Conservation (phyloP, 2,329 filamentous ascomycete genomes). For the Botrytis byssoidea region DNA sequence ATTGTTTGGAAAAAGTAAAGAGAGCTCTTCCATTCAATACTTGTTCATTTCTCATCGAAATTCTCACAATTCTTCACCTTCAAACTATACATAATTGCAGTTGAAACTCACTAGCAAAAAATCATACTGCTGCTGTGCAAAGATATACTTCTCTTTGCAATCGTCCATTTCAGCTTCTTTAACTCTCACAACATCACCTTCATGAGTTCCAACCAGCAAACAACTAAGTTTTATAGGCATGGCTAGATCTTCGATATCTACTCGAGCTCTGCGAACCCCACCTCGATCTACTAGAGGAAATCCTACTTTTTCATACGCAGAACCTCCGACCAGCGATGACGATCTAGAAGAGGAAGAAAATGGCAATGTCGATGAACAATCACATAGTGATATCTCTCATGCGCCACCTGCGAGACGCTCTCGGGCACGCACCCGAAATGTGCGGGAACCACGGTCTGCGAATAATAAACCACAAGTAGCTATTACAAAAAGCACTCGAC, state of each 20-base stretch:
- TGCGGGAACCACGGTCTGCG: constrained; percentile 17
- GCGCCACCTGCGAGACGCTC: background rate
- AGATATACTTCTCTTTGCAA: background rate
- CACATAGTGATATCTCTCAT: background rate
- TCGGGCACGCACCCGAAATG: constrained; percentile 9
- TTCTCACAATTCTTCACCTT: background rate
- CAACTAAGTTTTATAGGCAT: background rate
- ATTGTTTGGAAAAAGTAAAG: background rate
- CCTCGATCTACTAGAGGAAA: constrained; percentile 14
- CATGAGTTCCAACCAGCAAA: constrained; percentile 8
- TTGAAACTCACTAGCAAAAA: background rate
- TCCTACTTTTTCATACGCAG: constrained; percentile 20
- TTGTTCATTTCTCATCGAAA: background rate
- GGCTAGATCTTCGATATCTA: constrained; percentile 13
- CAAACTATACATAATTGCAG: background rate
- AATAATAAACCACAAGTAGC: constrained; percentile 19
- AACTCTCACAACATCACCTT: background rate
- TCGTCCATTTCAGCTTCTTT: background rate
- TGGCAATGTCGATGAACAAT: background rate
- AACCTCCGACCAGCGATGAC: constrained; percentile 20
- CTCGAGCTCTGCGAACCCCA: background rate
- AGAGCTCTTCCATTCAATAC: background rate
- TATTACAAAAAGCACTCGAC: constrained; percentile 28
- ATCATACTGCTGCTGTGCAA: background rate
- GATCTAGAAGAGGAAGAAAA: constrained; percentile 10